Conservation (phyloP, 768 basidiomycete genomes). For the Russula vinacea region DNA sequence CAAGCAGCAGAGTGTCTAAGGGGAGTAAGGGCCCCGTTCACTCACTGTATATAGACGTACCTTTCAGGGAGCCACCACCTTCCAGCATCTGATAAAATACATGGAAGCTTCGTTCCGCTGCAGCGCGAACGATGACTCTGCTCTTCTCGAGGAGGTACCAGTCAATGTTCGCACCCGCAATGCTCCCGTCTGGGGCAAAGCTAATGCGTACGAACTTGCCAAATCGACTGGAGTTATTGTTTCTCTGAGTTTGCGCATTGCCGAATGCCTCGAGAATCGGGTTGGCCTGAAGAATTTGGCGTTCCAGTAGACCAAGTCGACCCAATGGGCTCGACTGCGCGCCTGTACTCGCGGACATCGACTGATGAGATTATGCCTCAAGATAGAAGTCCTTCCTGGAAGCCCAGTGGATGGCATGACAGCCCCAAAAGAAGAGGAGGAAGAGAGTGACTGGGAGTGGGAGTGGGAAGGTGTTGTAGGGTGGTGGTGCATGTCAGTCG, state of each 20-base stretch:
- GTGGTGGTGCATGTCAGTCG: constrained; percentile 68
- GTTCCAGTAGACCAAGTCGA: constrained; percentile 83
- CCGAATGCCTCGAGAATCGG: constrained; percentile 97
- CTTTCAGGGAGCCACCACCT: constrained; percentile 66
- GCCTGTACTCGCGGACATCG: constrained; percentile 46
- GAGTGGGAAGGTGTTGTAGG: constrained; percentile 55
- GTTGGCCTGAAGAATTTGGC: constrained; percentile 96
- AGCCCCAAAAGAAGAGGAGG: constrained; percentile 46
- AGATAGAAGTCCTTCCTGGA: constrained; percentile 59
- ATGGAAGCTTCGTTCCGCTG: constrained; percentile 91
- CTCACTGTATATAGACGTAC: constrained; percentile 42
- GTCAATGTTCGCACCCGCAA: constrained; percentile 96
- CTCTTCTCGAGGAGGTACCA: constrained; percentile 99
- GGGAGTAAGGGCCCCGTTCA: constrained; percentile 14
- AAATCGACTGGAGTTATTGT: constrained; percentile 98
- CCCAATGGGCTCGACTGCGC: constrained; percentile 56
- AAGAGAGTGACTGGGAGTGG: constrained; percentile 58
- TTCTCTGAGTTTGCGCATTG: constrained; percentile 96
- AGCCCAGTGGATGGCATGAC: constrained; percentile 65
- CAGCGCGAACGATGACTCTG: constrained; percentile 81
- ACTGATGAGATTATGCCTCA: constrained; percentile 46
- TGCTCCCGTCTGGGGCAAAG: constrained; percentile 89
- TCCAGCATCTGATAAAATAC: constrained; percentile 94
- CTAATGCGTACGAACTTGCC: constrained; percentile 97
- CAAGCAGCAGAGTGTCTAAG: constrained; percentile 72